A percentile compares a stretch with the other conserved stretches of the same genome.
These are phyloP conservation scores for Aspergillus sp. DNA, from an alignment of 2,329 filamentous ascomycete genomes.

Conservation along the genomic window DNA sequence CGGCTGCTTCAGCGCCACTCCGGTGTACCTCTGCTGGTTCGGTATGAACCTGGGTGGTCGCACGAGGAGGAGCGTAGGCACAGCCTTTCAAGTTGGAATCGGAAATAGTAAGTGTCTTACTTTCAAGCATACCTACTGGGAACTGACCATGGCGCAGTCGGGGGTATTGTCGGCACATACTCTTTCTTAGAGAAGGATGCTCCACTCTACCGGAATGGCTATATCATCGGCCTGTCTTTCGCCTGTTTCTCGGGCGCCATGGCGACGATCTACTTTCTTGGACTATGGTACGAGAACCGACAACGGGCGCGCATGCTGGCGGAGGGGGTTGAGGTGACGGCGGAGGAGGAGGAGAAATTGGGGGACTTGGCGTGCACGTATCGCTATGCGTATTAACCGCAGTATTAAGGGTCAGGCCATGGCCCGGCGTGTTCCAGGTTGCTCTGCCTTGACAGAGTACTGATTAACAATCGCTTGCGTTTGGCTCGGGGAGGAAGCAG, in stretches of 20 bases:
- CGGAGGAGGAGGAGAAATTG: slow-evolving; percentile 9
- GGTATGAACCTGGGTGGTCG: slow-evolving; percentile 77
- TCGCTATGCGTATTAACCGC: slow-evolving; percentile 13
- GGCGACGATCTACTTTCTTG: slow-evolving; percentile 7
- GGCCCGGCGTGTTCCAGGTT: background rate
- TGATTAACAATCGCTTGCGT: background rate
- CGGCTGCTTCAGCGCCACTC: slow-evolving; percentile 81
- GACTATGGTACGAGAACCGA: slow-evolving; percentile 11
- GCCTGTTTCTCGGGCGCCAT: slow-evolving; percentile 13
- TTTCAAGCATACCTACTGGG: too few species aligned
- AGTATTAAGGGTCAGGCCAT: background rate
- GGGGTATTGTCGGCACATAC: slow-evolving; percentile 19
- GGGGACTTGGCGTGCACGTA: slow-evolving; percentile 17
- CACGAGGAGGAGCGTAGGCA: slow-evolving; percentile 66
- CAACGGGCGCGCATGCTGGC: slow-evolving; percentile 8
- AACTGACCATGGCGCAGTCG: slow-evolving; percentile 4
- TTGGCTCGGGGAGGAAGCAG: background rate
- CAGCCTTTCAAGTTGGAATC: slow-evolving; percentile 74
- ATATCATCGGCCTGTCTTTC: slow-evolving; percentile 19
- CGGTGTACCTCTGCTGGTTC: slow-evolving; percentile 79
- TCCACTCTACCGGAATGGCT: slow-evolving; percentile 17
- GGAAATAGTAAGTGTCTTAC: slow-evolving; percentile 41
- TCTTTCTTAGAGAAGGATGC: slow-evolving; percentile 18
- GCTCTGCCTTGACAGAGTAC: background rate
- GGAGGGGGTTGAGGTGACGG: background rate